phyloP scores from a whole-genome alignment of 2,329 filamentous ascomycete genomes.

The Cordyceps cicadae region DNA sequence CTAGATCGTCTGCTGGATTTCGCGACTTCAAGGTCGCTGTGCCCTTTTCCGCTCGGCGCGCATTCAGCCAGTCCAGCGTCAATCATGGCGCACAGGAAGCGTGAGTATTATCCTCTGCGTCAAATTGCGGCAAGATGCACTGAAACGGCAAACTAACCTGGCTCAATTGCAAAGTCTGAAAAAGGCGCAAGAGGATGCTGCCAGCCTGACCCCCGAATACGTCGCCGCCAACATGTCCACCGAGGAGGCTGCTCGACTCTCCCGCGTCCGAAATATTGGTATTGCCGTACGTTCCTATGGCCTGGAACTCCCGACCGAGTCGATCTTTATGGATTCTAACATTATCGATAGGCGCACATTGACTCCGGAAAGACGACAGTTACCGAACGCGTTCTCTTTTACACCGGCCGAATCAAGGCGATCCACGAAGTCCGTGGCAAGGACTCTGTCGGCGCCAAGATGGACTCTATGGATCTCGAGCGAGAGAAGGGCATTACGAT shows the following conservation, averaged over 20 bases:
- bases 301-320: background rate
- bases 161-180: conserved; percentile 29
- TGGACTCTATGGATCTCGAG: conserved; percentile 99
- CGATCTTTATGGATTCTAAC: conserved; percentile 14
- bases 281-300: conserved; percentile 64
- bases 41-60: conserved; percentile 19
- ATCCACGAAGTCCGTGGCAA: conserved; percentile 96
- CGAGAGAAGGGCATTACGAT: conserved; percentile 98
- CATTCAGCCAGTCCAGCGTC: conserved; percentile 26
- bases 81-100: conserved; percentile 31
- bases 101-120: conserved; percentile 20
- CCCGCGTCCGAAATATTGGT: conserved; percentile 88
- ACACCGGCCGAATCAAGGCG: conserved; percentile 90
- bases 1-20: conserved; percentile 20
- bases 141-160: background rate
- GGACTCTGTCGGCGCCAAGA: conserved; percentile 93
- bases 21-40: conserved; percentile 22
- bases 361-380: conserved; percentile 97
- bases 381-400: conserved; percentile 94
- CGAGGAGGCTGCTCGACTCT: conserved; percentile 68
- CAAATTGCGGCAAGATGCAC: background rate
- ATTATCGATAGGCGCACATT: conserved; percentile 74
- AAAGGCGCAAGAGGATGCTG: conserved; percentile 46
- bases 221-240: conserved; percentile 74
- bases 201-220: conserved; percentile 45